A percentile compares a stretch with the other conserved stretches of the same genome.
Evolutionary conservation across 2,329 filamentous ascomycete genomes (phyloP).

Genomic region (Neofusicoccum sp.): DNA sequence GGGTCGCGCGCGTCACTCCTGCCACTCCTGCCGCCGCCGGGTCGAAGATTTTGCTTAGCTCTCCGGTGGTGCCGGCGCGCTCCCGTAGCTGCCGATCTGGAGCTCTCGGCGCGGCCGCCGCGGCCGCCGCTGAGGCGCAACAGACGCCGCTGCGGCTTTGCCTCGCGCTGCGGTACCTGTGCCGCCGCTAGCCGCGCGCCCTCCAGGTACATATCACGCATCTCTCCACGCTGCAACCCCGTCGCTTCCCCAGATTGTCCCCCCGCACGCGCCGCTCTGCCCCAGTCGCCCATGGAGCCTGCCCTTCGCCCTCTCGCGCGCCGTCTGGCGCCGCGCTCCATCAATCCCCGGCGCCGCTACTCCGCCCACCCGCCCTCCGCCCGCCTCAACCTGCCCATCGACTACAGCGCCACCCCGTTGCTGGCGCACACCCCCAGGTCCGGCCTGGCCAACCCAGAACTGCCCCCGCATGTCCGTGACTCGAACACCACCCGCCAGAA

Average conservation of each 20-base stretch:
- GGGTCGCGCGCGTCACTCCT: not conserved
- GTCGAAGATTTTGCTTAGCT: too few relatives aligned
- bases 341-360: conserved; percentile 35
- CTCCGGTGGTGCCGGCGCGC: not conserved
- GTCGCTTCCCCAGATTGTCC: conserved; percentile 9
- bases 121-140: not conserved
- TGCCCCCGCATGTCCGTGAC: conserved; percentile 61
- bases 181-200: conserved; percentile 2
- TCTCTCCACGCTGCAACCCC: not conserved
- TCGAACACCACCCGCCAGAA: conserved; percentile 68
- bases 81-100: not conserved
- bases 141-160: too few relatives aligned
- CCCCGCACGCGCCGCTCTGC: not conserved
- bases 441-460: conserved; percentile 68
- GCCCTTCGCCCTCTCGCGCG: not conserved
- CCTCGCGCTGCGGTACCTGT: not conserved
- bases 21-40: too few relatives aligned
- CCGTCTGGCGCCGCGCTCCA: not conserved
- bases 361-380: conserved; percentile 50
- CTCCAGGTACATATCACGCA: not conserved
- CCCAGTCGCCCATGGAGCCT: not conserved
- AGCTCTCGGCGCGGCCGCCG: not conserved
- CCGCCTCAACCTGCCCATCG: conserved; percentile 78
- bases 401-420: conserved; percentile 79
- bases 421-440: conserved; percentile 76